A percentile compares a stretch with the other conserved stretches of the same genome.
Conservation (phyloP, 31 red algal genomes). For the Pterothamnion heteromorphum region DNA sequence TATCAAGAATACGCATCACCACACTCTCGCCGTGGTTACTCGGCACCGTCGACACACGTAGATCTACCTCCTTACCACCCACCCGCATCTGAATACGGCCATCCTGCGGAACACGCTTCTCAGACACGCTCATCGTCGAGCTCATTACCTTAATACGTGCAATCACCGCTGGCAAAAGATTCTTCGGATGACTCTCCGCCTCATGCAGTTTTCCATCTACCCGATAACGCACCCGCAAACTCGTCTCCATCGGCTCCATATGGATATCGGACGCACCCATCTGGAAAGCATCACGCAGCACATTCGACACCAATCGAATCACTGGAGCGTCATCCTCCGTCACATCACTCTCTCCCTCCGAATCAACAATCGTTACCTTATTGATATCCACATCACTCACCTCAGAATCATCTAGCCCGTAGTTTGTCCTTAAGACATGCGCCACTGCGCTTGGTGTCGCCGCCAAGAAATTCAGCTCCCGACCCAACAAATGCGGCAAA, state of each 20-base stretch:
- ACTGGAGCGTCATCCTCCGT: background rate
- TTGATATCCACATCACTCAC: background rate
- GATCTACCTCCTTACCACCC: background rate
- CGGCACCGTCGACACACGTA: constrained; percentile 20
- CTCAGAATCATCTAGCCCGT: background rate
- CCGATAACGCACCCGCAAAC: background rate
- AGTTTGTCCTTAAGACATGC: background rate
- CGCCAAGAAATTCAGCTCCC: background rate
- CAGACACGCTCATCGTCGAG: background rate
- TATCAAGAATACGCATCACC: constrained; percentile 37
- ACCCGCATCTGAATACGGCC: constrained; percentile 5
- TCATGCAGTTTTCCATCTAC: constrained; percentile 16
- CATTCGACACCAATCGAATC: background rate
- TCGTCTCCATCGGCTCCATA: background rate
- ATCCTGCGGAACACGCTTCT: constrained; percentile 45
- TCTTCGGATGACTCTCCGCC: background rate
- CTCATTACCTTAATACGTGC: constrained; percentile 6
- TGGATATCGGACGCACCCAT: background rate
- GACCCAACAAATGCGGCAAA: background rate
- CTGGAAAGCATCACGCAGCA: background rate
- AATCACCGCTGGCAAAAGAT: constrained; percentile 6
- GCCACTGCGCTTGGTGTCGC: background rate
- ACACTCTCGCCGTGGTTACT: constrained; percentile 23
- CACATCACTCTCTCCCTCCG: background rate
- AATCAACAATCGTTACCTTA: background rate